Evolutionary conservation across 345 rosid species (phyloP), one percentile per base, ranked within the genome.

Genomic region (Aquilaria malaccensis): DNA sequence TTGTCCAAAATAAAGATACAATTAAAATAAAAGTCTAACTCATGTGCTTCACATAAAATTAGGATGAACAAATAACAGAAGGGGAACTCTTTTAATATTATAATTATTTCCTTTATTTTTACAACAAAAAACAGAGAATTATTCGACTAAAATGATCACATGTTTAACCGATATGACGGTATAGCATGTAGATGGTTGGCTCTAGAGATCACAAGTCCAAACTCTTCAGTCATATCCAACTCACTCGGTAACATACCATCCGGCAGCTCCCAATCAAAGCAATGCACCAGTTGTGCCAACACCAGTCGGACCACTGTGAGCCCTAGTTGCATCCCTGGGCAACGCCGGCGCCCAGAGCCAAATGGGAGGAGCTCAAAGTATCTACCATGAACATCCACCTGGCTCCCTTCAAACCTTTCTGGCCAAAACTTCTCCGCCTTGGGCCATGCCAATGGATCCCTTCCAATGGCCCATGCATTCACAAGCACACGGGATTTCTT

Each of bases 201-300:
- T 49, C 78, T 67, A 0, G 71, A 73, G 11, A 56, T 60, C 5
- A 60, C 71, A 2, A 77, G 56, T n/a, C 82, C 47, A 2, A 75
- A 22, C 22, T 22, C 22, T 22, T 22, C 22, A 22, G 22, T 22
- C 22, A 22, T 22, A 22, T 22, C 22, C 55, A 80, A 48, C 0
- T 78, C 81, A 1, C 2, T 12, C 0, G 77, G 61, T 30, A 29
- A 41, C 71, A 67, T 58, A 1, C 60, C 67, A 2, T 68, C 14
- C 0, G 85, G 80, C 0, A 80, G 80, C 32, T 78, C 72, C 85
- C 83, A 78, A 15, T 72, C 75, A 51, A 83, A 83, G 75, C 83
- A 78, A 67, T 83, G 85, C 11, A 75, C 68, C 12, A 83, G 50
- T 29, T 83, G 87, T 0, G 83, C 85, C 7, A 74, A 1, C 46